Percentiles rank a stretch among this genome's conserved stretches.
Conservation (phyloP, 2,329 filamentous ascomycete genomes). For the Tympanopsis confertula region DNA sequence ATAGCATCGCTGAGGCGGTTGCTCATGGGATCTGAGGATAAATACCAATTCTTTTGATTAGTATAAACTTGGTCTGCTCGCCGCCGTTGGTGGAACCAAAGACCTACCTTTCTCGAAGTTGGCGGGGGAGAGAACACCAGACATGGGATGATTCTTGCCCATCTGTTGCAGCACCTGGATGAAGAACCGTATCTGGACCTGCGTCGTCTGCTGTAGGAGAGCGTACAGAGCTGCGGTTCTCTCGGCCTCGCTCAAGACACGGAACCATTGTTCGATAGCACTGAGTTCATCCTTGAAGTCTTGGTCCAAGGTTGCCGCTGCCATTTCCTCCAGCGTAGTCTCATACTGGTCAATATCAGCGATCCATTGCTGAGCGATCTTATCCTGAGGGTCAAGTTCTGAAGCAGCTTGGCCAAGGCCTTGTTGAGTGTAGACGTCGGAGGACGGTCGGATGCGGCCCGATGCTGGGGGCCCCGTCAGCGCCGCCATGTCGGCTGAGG, state of each 20-base stretch:
- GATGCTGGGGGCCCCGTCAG: conserved; percentile 59
- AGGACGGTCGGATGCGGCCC: conserved; percentile 80
- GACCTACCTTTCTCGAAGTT: conserved; percentile 85
- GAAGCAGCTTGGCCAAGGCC: conserved; percentile 53
- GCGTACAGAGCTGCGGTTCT: conserved; percentile 91
- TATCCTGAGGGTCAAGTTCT: conserved; percentile 76
- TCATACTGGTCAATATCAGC: conserved; percentile 98
- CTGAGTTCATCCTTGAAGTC: conserved; percentile 99
- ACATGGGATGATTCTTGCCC: conserved; percentile 97
- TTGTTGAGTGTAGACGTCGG: conserved; percentile 69
- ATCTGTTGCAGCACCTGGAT: conserved; percentile 98
- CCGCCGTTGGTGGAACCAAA: conserved; percentile 1
- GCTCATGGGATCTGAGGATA: conserved; percentile 75
- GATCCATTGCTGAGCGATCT: conserved; percentile 95
- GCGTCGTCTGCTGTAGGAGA: conserved; percentile 91
- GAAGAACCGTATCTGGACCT: conserved; percentile 98
- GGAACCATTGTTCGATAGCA: conserved; percentile 99
- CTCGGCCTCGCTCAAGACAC: conserved; percentile 91
- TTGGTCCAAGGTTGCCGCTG: conserved; percentile 92
- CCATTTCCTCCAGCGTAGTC: conserved; percentile 98
- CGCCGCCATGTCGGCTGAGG: conserved; percentile 89
- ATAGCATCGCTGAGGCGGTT: conserved; percentile 92
- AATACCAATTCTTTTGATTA: conserved; percentile 9
- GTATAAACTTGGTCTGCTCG: conserved; percentile 6
- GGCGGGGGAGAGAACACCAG: conserved; percentile 81